These are phyloP conservation scores for Dimocarpus longan DNA, from an alignment of 345 rosid species.

Conservation along the genomic window DNA sequence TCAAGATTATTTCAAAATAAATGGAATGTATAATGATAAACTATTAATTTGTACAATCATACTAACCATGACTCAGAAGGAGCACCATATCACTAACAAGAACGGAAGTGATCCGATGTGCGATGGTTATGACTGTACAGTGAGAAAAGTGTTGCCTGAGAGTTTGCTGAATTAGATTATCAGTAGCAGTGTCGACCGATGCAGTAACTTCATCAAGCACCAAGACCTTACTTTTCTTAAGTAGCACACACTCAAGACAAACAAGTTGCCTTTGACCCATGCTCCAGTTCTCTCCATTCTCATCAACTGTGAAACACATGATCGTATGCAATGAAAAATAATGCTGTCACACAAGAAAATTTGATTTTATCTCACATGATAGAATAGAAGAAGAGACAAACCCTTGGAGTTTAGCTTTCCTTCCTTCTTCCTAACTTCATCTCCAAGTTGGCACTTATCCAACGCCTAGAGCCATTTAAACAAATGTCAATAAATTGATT, in stretches of 20 bases:
- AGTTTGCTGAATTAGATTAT: slow-evolving; percentile 57
- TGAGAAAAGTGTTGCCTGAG: slow-evolving; percentile 46
- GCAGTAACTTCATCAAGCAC: slow-evolving; percentile 73
- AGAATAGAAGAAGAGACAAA: slow-evolving; percentile 2
- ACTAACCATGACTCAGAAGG: slow-evolving; percentile 47
- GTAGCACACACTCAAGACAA: slow-evolving; percentile 56
- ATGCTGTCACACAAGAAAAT: neutral
- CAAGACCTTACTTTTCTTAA: slow-evolving; percentile 53
- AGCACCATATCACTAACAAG: slow-evolving; percentile 58
- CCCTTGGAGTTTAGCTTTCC: slow-evolving; percentile 52
- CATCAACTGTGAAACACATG: slow-evolving; percentile 34
- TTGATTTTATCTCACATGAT: neutral
- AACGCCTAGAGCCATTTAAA: slow-evolving; percentile 40
- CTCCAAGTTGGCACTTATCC: slow-evolving; percentile 56
- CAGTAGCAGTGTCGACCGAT: slow-evolving; percentile 62
- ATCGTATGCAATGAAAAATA: neutral
- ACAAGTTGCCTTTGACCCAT: slow-evolving; percentile 69
- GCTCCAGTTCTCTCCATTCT: slow-evolving; percentile 73
- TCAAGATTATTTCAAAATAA: neutral
- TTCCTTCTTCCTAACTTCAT: slow-evolving; percentile 56
- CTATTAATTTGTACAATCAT: neutral
- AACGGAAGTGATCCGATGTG: slow-evolving; percentile 59
- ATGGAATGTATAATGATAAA: neutral
- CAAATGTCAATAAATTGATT: neutral
- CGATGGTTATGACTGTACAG: slow-evolving; percentile 57